Percentiles rank a stretch among this genome's conserved stretches.
These are phyloP conservation scores for Aphanomyces cochlioides DNA, from an alignment of 352 stramenopile species.

Conservation along the genomic window DNA sequence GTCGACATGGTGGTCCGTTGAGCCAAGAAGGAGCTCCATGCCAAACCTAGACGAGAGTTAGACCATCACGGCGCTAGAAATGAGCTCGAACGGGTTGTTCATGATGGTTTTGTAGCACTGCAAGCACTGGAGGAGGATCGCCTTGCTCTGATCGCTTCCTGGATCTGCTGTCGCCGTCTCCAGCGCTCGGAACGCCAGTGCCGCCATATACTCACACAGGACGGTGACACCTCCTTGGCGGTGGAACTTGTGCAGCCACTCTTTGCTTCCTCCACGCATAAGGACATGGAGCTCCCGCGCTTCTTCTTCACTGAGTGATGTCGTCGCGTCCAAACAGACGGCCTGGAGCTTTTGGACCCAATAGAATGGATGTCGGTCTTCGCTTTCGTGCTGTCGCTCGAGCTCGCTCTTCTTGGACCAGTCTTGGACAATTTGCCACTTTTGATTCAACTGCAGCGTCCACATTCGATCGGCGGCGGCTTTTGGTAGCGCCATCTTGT, in stretches of 20 bases:
- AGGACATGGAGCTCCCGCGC: slow-evolving; percentile 20
- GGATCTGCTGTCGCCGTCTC: neutral
- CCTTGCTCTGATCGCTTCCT: neutral
- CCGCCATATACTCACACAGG: slow-evolving; percentile 9
- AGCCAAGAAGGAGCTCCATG: slow-evolving; percentile 17
- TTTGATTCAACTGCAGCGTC: slow-evolving; percentile 12
- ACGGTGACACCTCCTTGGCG: neutral
- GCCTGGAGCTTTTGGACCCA: slow-evolving; percentile 26
- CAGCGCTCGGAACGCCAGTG: neutral
- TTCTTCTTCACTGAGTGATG: slow-evolving; percentile 4
- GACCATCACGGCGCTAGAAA: neutral
- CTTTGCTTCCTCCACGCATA: slow-evolving; percentile 15
- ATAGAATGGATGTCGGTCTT: neutral
- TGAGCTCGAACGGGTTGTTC: slow-evolving; percentile 10
- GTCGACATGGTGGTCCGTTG: slow-evolving; percentile 13
- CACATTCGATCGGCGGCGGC: slow-evolving; percentile 12
- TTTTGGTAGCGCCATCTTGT: slow-evolving; percentile 19
- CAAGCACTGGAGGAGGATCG: slow-evolving; percentile 5
- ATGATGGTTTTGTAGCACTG: slow-evolving; percentile 26
- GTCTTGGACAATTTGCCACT: slow-evolving; percentile 22
- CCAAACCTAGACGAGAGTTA: slow-evolving; percentile 1
- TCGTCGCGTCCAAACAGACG: neutral
- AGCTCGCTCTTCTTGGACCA: slow-evolving; percentile 12
- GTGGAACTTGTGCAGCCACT: slow-evolving; percentile 25
- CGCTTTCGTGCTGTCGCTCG: neutral